Conservation (phyloP, 345 rosid species). For the Pistacia integerrima region DNA sequence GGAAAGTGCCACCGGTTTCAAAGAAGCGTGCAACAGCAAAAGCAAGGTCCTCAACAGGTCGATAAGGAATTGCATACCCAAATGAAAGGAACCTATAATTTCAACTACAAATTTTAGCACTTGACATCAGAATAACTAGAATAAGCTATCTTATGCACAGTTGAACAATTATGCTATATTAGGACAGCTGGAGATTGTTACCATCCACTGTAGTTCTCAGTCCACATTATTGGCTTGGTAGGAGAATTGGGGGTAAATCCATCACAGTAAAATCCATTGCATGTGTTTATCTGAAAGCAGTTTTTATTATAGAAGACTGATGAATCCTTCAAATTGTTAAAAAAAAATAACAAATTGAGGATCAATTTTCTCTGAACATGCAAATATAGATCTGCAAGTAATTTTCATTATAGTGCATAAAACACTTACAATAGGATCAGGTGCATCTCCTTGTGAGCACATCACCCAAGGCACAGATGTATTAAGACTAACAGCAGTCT, state of each 20-base stretch:
- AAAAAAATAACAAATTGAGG: not conserved
- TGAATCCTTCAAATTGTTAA: not conserved
- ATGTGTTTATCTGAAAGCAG: slow-evolving; percentile 60
- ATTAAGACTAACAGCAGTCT: slow-evolving; percentile 59
- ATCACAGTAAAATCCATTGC: slow-evolving; percentile 74
- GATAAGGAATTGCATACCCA: slow-evolving; percentile 64
- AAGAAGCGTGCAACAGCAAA: slow-evolving; percentile 68
- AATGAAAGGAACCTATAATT: slow-evolving; percentile 55
- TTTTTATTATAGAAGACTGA: slow-evolving; percentile 5
- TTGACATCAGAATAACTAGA: not conserved
- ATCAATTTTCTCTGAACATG: not conserved
- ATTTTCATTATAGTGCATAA: too few relatives aligned
- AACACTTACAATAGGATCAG: slow-evolving; percentile 56
- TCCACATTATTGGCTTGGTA: slow-evolving; percentile 68
- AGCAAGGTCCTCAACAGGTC: slow-evolving; percentile 74
- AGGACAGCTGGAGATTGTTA: slow-evolving; percentile 16
- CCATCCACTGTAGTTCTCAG: slow-evolving; percentile 73
- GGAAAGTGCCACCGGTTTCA: slow-evolving; percentile 63
- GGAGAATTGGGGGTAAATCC: slow-evolving; percentile 54
- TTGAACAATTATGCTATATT: too few relatives aligned
- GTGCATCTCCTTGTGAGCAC: slow-evolving; percentile 62
- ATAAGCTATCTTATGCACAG: not conserved
- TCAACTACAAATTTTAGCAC: not conserved
- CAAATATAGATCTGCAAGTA: not conserved
- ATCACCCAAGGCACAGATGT: slow-evolving; percentile 74